Evolutionary conservation across 2,329 filamentous ascomycete species (phyloP), one percentile per base, ranked within the genome.

Genomic region (Sporothrix protearum): DNA sequence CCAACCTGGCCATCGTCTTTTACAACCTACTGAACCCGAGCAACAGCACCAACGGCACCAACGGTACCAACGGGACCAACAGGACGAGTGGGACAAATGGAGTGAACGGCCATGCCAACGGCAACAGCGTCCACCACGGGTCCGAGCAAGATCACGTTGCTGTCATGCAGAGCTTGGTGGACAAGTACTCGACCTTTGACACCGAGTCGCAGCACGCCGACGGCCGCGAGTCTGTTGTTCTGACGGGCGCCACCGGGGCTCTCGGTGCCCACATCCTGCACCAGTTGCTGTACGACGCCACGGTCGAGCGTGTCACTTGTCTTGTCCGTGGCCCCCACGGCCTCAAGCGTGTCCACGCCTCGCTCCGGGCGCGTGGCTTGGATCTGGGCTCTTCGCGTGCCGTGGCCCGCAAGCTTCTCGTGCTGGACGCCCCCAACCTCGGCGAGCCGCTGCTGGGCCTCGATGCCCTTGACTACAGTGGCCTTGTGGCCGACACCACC

Each of bases 161-260:
- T 1, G 36, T 68, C 10, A 87, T 87, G 84, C 71, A 77, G 7
- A 77, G 77, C 1, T 76, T 87, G n/a, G 81, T 87, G 67, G 74
- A 78, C 9, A 82, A 81, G 71, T 84, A 84, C 76, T 81, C 81
- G 0, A 72, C 72, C 5, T 83, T 85, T 72, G 30, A 51, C 57
- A 76, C 71, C 14, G 70, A 55, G 69, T 73, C 59, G 4, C 55
- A n/a, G 16, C 33, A 42, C 30, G 14, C 45, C 72, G 12, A 28
- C 22, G 57, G 45, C 2, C 47, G 69, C 14, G 73, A 73, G 51
- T 68, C 53, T 7, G 71, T 74, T 2, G 33, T 80, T 7, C 76
- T 84, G 16, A 84, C 82, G 0, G 82, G 82, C n/a, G 80, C 81
- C 3, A 83, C 82, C 0, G 82, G 82, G 0, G 81, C 80, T 12